Conservation (phyloP, 2,329 filamentous ascomycete genomes). For the Cytospora piceae region DNA sequence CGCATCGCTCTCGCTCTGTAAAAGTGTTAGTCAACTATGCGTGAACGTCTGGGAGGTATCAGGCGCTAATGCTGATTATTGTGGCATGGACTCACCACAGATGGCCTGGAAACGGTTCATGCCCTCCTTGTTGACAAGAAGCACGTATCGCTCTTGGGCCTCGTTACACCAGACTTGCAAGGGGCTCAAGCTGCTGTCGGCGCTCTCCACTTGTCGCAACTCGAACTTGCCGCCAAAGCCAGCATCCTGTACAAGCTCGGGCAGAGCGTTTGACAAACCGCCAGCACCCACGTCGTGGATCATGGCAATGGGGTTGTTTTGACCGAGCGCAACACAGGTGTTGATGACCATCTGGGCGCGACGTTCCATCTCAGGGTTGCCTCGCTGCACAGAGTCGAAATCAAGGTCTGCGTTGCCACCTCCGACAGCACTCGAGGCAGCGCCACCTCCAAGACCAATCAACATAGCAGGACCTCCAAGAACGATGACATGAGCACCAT, state of each 20-base stretch:
- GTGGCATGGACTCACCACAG: slow-evolving; percentile 50
- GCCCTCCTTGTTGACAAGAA: slow-evolving; percentile 80
- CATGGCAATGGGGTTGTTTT: slow-evolving; percentile 88
- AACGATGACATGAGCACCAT: slow-evolving; percentile 90
- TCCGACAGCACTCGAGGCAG: slow-evolving; percentile 87
- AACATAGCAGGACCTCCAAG: slow-evolving; percentile 97
- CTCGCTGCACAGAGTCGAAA: slow-evolving; percentile 95
- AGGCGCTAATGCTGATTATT: neutral
- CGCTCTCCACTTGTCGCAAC: slow-evolving; percentile 89
- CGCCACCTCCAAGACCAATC: slow-evolving; percentile 93
- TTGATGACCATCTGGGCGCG: slow-evolving; percentile 98
- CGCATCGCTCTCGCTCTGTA: slow-evolving; percentile 80
- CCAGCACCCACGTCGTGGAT: slow-evolving; percentile 98
- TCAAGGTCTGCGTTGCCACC: slow-evolving; percentile 88
- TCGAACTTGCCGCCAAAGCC: slow-evolving; percentile 91
- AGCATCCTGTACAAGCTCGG: slow-evolving; percentile 89
- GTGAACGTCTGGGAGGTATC: neutral
- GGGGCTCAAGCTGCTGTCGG: slow-evolving; percentile 89
- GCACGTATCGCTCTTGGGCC: slow-evolving; percentile 93
- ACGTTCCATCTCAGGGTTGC: slow-evolving; percentile 94
- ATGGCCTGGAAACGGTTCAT: slow-evolving; percentile 76
- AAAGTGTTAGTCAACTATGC: slow-evolving; percentile 23
- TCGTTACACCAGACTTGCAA: slow-evolving; percentile 98
- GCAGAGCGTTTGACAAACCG: slow-evolving; percentile 74
- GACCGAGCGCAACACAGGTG: slow-evolving; percentile 82